These are phyloP conservation scores for Scedosporium aurantiacum DNA, from an alignment of 2,329 filamentous ascomycete genomes.

Conservation along the genomic window DNA sequence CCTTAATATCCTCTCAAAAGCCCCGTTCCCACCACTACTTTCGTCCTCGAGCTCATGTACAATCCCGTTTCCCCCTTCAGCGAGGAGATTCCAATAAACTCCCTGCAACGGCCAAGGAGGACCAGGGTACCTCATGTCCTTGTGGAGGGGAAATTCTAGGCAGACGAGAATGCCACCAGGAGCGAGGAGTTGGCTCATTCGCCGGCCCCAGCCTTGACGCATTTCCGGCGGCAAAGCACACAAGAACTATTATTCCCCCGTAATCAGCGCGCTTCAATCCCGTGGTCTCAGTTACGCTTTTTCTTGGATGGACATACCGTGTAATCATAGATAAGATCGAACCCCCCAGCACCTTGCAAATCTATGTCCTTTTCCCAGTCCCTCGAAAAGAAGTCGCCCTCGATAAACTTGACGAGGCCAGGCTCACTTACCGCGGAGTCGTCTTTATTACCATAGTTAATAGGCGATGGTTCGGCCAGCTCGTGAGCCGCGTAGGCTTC, in stretches of 20 bases:
- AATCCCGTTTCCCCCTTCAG: neutral
- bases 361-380: neutral
- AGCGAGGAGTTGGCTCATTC: neutral
- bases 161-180: neutral
- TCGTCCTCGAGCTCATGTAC: neutral
- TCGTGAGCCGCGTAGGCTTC: neutral
- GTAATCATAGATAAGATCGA: constrained; percentile 3
- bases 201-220: neutral
- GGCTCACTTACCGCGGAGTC: neutral
- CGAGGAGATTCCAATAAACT: neutral
- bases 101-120: constrained; percentile 5
- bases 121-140: neutral
- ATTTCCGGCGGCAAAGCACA: neutral
- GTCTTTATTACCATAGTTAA: neutral
- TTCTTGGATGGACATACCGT: neutral
- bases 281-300: neutral
- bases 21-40: neutral
- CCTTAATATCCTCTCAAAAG: neutral
- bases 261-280: too few species aligned
- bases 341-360: neutral
- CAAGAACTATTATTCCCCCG: neutral
- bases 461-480: neutral
- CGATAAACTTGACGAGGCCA: neutral
- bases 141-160: constrained; percentile 1
- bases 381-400: neutral